Conservation (phyloP, 139 green algal species). For the Micractinium sp. region DNA sequence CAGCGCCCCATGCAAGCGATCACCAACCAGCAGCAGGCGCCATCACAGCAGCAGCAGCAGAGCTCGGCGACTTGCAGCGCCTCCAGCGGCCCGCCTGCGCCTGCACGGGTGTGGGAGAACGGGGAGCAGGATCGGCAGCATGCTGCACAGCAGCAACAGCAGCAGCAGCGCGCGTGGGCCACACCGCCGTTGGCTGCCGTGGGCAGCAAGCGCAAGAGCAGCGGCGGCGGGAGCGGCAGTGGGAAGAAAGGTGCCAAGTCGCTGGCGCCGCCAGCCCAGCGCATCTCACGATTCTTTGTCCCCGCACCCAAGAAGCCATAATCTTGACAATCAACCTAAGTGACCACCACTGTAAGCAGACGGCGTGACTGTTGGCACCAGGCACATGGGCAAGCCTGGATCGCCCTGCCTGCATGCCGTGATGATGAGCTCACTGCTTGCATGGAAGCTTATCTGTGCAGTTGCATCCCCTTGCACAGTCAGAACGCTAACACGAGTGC, state of each 20-base stretch:
- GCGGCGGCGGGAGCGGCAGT: not conserved
- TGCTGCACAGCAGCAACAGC: not conserved
- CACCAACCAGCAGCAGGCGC: not conserved
- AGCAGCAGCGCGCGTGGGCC: not conserved
- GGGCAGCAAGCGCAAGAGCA: slow-evolving; percentile 22
- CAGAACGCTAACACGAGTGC: not conserved
- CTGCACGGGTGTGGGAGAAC: not conserved
- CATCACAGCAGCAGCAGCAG: not conserved
- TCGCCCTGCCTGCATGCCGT: not conserved
- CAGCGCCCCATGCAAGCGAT: not conserved
- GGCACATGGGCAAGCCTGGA: not conserved
- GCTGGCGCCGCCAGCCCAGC: slow-evolving; percentile 20
- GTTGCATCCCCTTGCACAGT: not conserved
- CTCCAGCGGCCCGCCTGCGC: not conserved
- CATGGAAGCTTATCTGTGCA: too few relatives aligned
- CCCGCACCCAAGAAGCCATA: not conserved
- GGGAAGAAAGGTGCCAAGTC: not conserved
- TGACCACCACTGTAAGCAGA: too few relatives aligned
- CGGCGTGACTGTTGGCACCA: too few relatives aligned
- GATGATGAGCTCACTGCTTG: not conserved
- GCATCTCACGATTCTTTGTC: slow-evolving; percentile 23
- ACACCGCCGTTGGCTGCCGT: not conserved
- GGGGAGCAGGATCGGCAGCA: slow-evolving; percentile 4
- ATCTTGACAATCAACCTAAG: not conserved
- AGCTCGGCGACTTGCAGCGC: not conserved